Conservation (phyloP, 2,329 filamentous ascomycete genomes). For the Pseudogymnoascus sp. region DNA sequence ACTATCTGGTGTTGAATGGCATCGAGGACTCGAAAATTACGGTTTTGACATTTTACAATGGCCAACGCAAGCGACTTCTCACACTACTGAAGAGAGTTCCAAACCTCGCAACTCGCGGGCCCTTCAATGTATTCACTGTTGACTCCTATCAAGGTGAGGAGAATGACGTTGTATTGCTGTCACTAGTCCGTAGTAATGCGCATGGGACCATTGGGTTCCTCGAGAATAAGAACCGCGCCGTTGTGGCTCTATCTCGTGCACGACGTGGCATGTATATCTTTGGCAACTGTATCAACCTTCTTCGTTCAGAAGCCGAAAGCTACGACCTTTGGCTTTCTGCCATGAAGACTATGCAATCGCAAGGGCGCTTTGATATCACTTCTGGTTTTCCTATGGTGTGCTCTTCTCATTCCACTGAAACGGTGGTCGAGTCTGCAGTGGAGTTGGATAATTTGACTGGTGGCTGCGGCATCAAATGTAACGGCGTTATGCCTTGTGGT, state of each 20-base stretch:
- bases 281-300: slow-evolving; percentile 57
- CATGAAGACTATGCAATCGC: slow-evolving; percentile 34
- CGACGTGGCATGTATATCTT: slow-evolving; percentile 78
- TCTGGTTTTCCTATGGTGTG: slow-evolving; percentile 58
- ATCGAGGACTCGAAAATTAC: slow-evolving; percentile 59
- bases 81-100: slow-evolving; percentile 36
- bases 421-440: slow-evolving; percentile 44
- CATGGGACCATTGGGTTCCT: slow-evolving; percentile 64
- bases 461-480: slow-evolving; percentile 45
- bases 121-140: slow-evolving; percentile 65
- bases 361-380: slow-evolving; percentile 28
- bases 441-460: slow-evolving; percentile 49
- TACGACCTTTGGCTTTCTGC: slow-evolving; percentile 29
- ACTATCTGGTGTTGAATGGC: slow-evolving; percentile 66
- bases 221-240: slow-evolving; percentile 50
- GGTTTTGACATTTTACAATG: slow-evolving; percentile 81
- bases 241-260: slow-evolving; percentile 61
- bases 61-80: slow-evolving; percentile 63
- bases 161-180: slow-evolving; percentile 76
- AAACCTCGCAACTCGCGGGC: slow-evolving; percentile 31
- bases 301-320: slow-evolving; percentile 16
- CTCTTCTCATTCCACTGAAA: slow-evolving; percentile 47
- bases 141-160: slow-evolving; percentile 91
- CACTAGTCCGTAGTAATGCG: slow-evolving; percentile 66
- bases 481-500: slow-evolving; percentile 27